Evolutionary conservation across 768 basidiomycete genomes (phyloP).

Genomic region (Agaricus subrufescens): DNA sequence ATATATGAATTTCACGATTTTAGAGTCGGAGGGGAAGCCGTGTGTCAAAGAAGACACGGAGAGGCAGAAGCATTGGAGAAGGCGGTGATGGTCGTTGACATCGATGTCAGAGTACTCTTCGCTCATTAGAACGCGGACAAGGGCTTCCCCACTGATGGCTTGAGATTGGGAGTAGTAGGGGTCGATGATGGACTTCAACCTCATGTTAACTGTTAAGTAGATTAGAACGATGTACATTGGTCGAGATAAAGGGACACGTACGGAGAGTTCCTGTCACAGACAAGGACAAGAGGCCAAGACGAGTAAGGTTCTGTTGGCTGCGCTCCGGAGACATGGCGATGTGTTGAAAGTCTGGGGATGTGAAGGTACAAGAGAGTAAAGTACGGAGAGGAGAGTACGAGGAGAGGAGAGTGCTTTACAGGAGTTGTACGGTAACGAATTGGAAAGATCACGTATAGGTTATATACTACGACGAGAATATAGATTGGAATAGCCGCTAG

Average conservation of each 20-base stretch:
- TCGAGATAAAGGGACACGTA: not conserved
- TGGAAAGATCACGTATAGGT: too few relatives aligned
- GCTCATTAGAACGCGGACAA: slow-evolving; percentile 1
- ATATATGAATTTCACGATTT: slow-evolving; percentile 9
- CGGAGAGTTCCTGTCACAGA: slow-evolving; percentile 8
- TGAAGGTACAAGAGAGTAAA: not conserved
- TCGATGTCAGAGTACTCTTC: slow-evolving; percentile 7
- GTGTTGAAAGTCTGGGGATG: not conserved
- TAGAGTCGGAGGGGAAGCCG: slow-evolving; percentile 3
- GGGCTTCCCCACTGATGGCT: slow-evolving; percentile 5
- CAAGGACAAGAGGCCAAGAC: slow-evolving; percentile 5
- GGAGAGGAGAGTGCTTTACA: not conserved
- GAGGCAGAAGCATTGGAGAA: slow-evolving; percentile 11
- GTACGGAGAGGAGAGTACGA: not conserved
- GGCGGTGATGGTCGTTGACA: slow-evolving; percentile 2
- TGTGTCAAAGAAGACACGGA: slow-evolving; percentile 5
- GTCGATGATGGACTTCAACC: slow-evolving; percentile 8
- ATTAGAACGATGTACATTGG: not conserved
- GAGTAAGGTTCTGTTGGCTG: slow-evolving; percentile 8
- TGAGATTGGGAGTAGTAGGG: slow-evolving; percentile 6
- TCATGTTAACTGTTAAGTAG: not conserved
- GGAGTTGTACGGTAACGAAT: too few relatives aligned
- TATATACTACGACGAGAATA: too few relatives aligned
- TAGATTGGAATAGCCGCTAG: too few relatives aligned
- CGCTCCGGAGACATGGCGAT: slow-evolving; percentile 1